Percentiles rank a stretch among this genome's conserved stretches.
These are phyloP conservation scores for Balamuthia mandrillaris DNA, from an alignment of 208 protist genomes.

Conservation along the genomic window DNA sequence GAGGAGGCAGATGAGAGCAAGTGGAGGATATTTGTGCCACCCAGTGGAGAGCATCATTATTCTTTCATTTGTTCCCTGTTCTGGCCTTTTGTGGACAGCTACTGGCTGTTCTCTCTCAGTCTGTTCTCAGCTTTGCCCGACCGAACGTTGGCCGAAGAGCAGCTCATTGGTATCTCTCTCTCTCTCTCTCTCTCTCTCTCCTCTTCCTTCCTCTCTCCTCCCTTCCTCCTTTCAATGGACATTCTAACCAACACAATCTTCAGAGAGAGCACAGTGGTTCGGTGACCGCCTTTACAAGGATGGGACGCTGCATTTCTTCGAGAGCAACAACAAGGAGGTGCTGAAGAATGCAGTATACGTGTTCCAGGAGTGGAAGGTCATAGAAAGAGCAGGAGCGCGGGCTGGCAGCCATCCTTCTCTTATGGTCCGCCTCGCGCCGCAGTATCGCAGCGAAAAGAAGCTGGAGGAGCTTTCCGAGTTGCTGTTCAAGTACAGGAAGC, in stretches of 20 bases:
- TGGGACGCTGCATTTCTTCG: slow-evolving; percentile 19
- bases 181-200: background rate
- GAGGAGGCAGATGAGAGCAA: background rate
- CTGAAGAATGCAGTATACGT: slow-evolving; percentile 19
- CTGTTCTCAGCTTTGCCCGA: slow-evolving; percentile 22
- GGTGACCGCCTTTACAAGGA: slow-evolving; percentile 28
- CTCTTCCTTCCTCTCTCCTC: background rate
- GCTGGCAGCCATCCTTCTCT: too few species aligned
- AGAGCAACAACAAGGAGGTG: slow-evolving; percentile 30
- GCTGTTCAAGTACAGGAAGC: too few species aligned
- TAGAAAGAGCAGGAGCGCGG: too few species aligned
- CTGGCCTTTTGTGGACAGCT: slow-evolving; percentile 43
- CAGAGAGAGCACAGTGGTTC: slow-evolving; percentile 34
- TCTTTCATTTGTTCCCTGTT: slow-evolving; percentile 38
- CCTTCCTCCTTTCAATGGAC: background rate
- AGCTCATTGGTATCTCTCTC: background rate
- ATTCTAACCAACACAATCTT: background rate
- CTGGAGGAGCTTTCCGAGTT: too few species aligned
- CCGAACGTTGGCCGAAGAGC: slow-evolving; percentile 6
- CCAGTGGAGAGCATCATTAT: background rate
- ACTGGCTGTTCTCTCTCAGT: slow-evolving; percentile 12
- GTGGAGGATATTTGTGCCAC: background rate
- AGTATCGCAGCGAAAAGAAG: too few species aligned
- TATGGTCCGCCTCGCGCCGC: too few species aligned
- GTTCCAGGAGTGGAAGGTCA: slow-evolving; percentile 15